phyloP scores from a whole-genome alignment of 768 basidiomycete species.

The Tremella yokohamensis region DNA sequence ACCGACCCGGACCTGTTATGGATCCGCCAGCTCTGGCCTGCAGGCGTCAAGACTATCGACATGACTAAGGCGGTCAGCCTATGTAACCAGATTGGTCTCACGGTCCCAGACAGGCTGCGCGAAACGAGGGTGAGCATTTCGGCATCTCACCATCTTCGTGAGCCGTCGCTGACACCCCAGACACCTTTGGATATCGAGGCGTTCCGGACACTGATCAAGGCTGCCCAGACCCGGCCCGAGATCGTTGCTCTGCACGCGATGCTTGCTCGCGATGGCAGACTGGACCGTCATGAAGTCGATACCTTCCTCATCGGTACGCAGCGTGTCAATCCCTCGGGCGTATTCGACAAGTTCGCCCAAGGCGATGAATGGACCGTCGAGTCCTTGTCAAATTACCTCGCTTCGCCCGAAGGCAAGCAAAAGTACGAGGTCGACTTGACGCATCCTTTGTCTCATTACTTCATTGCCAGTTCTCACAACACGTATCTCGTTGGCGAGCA shows the following conservation, averaged over 20 bases:
- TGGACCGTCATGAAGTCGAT: slow-evolving; percentile 55
- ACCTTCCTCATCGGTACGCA: slow-evolving; percentile 59
- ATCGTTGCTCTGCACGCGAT: slow-evolving; percentile 63
- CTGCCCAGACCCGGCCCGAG: slow-evolving; percentile 80
- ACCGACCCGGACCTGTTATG: slow-evolving; percentile 41
- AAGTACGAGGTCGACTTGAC: slow-evolving; percentile 76
- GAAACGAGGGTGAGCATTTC: background rate
- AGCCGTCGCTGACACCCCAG: slow-evolving; percentile 13
- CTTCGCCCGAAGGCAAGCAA: slow-evolving; percentile 73
- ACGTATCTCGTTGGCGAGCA: slow-evolving; percentile 52
- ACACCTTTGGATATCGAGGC: slow-evolving; percentile 54
- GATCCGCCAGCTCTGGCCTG: slow-evolving; percentile 45
- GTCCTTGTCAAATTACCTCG: slow-evolving; percentile 71
- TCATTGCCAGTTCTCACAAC: slow-evolving; percentile 84
- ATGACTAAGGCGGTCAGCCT: slow-evolving; percentile 30
- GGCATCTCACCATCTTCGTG: slow-evolving; percentile 8
- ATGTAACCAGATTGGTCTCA: slow-evolving; percentile 32
- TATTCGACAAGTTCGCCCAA: slow-evolving; percentile 54
- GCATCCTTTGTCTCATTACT: slow-evolving; percentile 79
- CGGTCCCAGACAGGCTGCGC: slow-evolving; percentile 20
- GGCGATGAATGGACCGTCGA: slow-evolving; percentile 56
- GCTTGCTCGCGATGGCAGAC: slow-evolving; percentile 49
- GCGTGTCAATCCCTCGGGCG: slow-evolving; percentile 46
- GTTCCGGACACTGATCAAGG: slow-evolving; percentile 77
- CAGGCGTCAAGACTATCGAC: slow-evolving; percentile 35